Evolutionary conservation across 768 basidiomycete genomes (phyloP).

Genomic region (Pleurotus citrinopileatus): DNA sequence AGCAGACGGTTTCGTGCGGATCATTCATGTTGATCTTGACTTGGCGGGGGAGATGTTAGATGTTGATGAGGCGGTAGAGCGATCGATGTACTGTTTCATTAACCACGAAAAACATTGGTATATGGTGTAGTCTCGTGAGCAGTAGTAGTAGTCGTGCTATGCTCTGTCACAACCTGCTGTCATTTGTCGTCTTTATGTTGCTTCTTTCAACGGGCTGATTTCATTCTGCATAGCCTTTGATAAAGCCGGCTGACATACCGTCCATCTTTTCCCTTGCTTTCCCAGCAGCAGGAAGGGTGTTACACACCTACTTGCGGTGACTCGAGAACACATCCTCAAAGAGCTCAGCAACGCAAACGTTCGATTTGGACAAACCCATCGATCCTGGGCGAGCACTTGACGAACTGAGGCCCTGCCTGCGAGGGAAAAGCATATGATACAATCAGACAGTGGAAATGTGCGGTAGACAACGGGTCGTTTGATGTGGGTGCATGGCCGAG

Average conservation of each 20-base stretch:
- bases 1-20: conserved; percentile 47
- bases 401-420: background rate
- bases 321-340: too few species aligned
- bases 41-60: conserved; percentile 21
- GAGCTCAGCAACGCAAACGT: too few species aligned
- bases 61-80: conserved; percentile 53
- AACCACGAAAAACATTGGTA: conserved; percentile 63
- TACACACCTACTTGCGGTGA: too few species aligned
- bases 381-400: too few species aligned
- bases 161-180: background rate
- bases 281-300: too few species aligned
- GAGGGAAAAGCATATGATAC: conserved; percentile 8
- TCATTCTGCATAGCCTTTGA: background rate
- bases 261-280: too few species aligned
- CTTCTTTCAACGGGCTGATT: conserved; percentile 1
- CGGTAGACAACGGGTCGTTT: background rate
- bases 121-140: conserved; percentile 37
- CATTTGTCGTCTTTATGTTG: background rate
- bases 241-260: background rate
- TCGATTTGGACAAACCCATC: too few species aligned
- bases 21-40: conserved; percentile 22
- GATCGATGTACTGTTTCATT: conserved; percentile 53
- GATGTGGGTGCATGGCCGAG: conserved; percentile 1
- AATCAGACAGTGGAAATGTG: background rate
- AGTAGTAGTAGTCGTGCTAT: too few species aligned